These are phyloP conservation scores for Lolium perenne DNA, from an alignment of 176 grass and related monocot genomes.

Conservation along the genomic window DNA sequence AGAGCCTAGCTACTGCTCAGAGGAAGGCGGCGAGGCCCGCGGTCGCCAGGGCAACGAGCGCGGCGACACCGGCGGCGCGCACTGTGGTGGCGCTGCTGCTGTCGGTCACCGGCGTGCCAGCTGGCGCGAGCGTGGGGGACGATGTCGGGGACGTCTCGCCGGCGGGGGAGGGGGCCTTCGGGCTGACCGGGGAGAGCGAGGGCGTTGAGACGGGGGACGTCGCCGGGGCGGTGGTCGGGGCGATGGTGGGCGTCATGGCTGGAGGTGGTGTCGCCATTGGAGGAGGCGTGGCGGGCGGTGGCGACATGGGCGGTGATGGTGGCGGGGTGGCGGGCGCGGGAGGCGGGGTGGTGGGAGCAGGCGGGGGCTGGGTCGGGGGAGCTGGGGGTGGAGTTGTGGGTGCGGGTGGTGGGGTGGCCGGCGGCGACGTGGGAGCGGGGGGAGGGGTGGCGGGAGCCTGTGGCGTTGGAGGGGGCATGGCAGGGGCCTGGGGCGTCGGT, in stretches of 20 bases:
- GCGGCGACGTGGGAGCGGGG: not conserved
- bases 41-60: conserved; percentile 48
- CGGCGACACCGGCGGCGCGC: conserved; percentile 31
- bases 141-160: conserved; percentile 25
- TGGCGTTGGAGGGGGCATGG: conserved; percentile 35
- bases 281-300: conserved; percentile 52
- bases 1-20: conserved; percentile 33
- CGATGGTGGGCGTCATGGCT: conserved; percentile 16
- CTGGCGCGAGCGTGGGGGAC: conserved; percentile 35
- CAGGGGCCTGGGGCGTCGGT: conserved; percentile 26
- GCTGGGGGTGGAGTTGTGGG: conserved; percentile 18
- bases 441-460: conserved; percentile 32
- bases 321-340: conserved; percentile 43
- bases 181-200: conserved; percentile 44
- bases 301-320: conserved; percentile 45
- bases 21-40: conserved; percentile 46
- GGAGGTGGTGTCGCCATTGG: conserved; percentile 49
- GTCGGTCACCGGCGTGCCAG: conserved; percentile 18
- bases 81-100: not conserved
- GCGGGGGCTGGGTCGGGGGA: conserved; percentile 5
- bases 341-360: conserved; percentile 30
- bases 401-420: conserved; percentile 28
- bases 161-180: conserved; percentile 27
- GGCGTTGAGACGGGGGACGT: conserved; percentile 45
- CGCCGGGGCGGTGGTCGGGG: conserved; percentile 34